Evolutionary conservation across 2,329 filamentous ascomycete species (phyloP), one percentile per base, ranked within the genome.

Genomic region (Pseudocercospora crystallina): DNA sequence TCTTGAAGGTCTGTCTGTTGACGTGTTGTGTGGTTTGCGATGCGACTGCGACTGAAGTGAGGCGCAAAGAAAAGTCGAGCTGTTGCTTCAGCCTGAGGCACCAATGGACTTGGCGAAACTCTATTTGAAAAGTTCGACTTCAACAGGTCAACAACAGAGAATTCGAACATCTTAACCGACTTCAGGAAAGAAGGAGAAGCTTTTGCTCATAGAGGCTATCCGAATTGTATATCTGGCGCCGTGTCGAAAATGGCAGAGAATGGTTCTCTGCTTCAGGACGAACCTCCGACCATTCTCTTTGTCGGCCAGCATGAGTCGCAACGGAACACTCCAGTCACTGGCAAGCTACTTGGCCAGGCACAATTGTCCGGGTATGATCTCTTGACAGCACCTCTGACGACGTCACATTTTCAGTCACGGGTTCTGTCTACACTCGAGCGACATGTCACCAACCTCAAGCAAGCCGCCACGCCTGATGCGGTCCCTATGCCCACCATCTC

Each of bases 301-400:
- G 76, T 90, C 60, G 86, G 87, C 50, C 85, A 90, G 57, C 87
- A 91, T 71, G 85, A 90, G 65, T 84, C 84, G 5, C 75, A 74
- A 44, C 76, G 86, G 51, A 48, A 31, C 14, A 43, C 31, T 17
- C 38, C 52, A 5, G 58, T 61, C 12, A 58, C 80, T 14, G 79
- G 85, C 43, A 71, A 81, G 58, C 77, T 88, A 64, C 82, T 89
- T 61, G 78, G 79, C 45, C 79, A 86, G 63, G 78, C 89, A 9
- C 78, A 89, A 42, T 46, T 61, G 41, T 43, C 57, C 57, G 85
- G 86, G 63, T 89, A 92, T 74, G 82, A 85, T 65, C 89, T 90
- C 75, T 79, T 88, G 57, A 91, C 88, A 4, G 84, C 83, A 13
- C 86, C 87, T 43, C 85, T 95, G 66, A 92, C 88, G 34, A 94